A percentile compares a stretch with the other conserved stretches of the same genome.
These are phyloP conservation scores for Didymella segeticola DNA, from an alignment of 2,329 filamentous ascomycete species.

Conservation along the genomic window DNA sequence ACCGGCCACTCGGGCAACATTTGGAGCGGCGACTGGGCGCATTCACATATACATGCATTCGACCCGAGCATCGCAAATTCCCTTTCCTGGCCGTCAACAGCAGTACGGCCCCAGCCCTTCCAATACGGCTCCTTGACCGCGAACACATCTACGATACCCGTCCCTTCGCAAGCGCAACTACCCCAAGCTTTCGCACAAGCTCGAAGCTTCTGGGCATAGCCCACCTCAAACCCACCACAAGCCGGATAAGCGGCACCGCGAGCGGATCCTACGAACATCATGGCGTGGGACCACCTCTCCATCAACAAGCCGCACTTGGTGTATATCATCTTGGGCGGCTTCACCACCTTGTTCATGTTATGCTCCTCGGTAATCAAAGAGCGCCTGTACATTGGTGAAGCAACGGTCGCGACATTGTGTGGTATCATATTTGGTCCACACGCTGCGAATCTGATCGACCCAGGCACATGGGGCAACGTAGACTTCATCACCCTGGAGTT, in stretches of 20 bases:
- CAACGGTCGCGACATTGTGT: slow-evolving; percentile 87
- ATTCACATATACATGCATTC: slow-evolving; percentile 55
- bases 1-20: slow-evolving; percentile 29
- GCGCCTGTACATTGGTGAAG: slow-evolving; percentile 97
- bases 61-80: slow-evolving; percentile 27
- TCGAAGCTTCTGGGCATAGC: slow-evolving; percentile 15
- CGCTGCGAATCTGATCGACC: slow-evolving; percentile 81
- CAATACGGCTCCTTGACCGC: slow-evolving; percentile 4
- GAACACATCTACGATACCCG: neutral
- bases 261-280: slow-evolving; percentile 44
- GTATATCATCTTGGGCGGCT: slow-evolving; percentile 97
- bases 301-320: slow-evolving; percentile 97
- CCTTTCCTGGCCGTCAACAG: slow-evolving; percentile 27
- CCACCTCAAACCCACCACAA: slow-evolving; percentile 12
- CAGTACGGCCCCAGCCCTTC: slow-evolving; percentile 23
- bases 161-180: neutral
- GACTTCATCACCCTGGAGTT: slow-evolving; percentile 90
- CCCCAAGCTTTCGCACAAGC: slow-evolving; percentile 23
- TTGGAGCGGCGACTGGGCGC: slow-evolving; percentile 59
- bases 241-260: slow-evolving; percentile 16
- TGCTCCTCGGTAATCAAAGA: slow-evolving; percentile 99
- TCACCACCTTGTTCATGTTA: slow-evolving; percentile 97
- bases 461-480: slow-evolving; percentile 76
- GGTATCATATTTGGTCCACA: slow-evolving; percentile 90
- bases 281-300: slow-evolving; percentile 81